Percentiles rank a stretch among this genome's conserved stretches.
Evolutionary conservation across 2,329 filamentous ascomycete genomes (phyloP).

Genomic region (Colletotrichum sp.): DNA sequence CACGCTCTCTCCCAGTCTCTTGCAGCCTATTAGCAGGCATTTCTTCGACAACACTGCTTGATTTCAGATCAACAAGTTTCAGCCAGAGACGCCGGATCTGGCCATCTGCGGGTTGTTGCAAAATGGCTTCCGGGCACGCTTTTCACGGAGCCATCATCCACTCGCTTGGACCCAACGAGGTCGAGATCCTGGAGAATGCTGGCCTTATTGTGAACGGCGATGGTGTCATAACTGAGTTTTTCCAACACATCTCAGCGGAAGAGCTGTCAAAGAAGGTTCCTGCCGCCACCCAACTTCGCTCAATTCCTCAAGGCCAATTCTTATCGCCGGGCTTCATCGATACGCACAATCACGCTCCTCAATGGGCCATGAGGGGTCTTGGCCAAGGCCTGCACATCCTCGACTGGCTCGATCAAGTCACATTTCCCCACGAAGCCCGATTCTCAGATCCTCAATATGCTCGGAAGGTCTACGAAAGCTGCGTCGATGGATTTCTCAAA

Average conservation of each 20-base stretch:
- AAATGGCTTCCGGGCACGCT: conserved; percentile 7
- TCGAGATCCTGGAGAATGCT: conserved; percentile 43
- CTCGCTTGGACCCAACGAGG: conserved; percentile 32
- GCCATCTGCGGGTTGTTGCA: not conserved
- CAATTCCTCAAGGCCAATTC: conserved; percentile 50
- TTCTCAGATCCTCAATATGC: conserved; percentile 62
- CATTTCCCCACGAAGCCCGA: conserved; percentile 67
- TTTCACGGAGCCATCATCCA: conserved; percentile 50
- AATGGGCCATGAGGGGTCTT: conserved; percentile 54
- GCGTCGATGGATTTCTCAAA: conserved; percentile 62
- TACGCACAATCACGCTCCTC: conserved; percentile 72
- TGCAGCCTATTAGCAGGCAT: no score
- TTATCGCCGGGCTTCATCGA: conserved; percentile 67
- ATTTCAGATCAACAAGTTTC: not conserved
- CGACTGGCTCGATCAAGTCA: conserved; percentile 69
- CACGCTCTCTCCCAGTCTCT: not conserved
- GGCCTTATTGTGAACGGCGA: conserved; percentile 33
- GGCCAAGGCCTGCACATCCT: conserved; percentile 59
- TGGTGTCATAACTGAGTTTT: conserved; percentile 29
- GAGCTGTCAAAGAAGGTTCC: not conserved
- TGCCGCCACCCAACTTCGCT: conserved; percentile 25
- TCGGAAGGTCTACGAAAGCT: conserved; percentile 50
- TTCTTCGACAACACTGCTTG: no score
- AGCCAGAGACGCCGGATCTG: not conserved
- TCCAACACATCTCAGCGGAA: conserved; percentile 6